A percentile compares a stretch with the other conserved stretches of the same genome.
Conservation (phyloP, 257 asterid genomes). For the Ilex aquifolium region DNA sequence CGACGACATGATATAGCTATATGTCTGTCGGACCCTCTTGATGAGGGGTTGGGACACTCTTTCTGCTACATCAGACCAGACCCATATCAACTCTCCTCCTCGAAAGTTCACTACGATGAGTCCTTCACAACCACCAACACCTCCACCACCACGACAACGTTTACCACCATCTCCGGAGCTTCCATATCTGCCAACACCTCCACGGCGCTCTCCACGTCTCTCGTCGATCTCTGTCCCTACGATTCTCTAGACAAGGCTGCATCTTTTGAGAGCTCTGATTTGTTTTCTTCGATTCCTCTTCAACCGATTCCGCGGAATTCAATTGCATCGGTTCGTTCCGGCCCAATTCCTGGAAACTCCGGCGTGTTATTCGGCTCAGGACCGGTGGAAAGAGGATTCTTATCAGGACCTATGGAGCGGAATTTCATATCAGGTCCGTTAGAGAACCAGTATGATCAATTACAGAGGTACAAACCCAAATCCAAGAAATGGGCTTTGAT, state of each 20-base stretch:
- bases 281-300: slow-evolving; percentile 84
- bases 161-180: slow-evolving; percentile 88
- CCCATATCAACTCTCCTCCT: slow-evolving; percentile 26
- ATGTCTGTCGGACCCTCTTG: slow-evolving; percentile 46
- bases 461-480: slow-evolving; percentile 68
- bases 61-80: slow-evolving; percentile 84
- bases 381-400: slow-evolving; percentile 72
- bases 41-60: slow-evolving; percentile 93
- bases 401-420: slow-evolving; percentile 95
- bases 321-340: slow-evolving; percentile 38
- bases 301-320: slow-evolving; percentile 60
- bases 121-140: slow-evolving; percentile 26
- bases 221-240: slow-evolving; percentile 40
- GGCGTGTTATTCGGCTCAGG: slow-evolving; percentile 41
- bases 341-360: slow-evolving; percentile 51
- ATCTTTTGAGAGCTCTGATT: slow-evolving; percentile 83
- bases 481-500: slow-evolving; percentile 58
- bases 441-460: slow-evolving; percentile 68
- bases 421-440: slow-evolving; percentile 83
- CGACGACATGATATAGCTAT: slow-evolving; percentile 47
- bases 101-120: slow-evolving; percentile 34
- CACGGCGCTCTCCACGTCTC: slow-evolving; percentile 69
- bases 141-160: slow-evolving; percentile 43
- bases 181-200: slow-evolving; percentile 87
- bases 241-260: slow-evolving; percentile 63